Conservation (phyloP, 179 eudicot species). For the Beta corolliflora region DNA sequence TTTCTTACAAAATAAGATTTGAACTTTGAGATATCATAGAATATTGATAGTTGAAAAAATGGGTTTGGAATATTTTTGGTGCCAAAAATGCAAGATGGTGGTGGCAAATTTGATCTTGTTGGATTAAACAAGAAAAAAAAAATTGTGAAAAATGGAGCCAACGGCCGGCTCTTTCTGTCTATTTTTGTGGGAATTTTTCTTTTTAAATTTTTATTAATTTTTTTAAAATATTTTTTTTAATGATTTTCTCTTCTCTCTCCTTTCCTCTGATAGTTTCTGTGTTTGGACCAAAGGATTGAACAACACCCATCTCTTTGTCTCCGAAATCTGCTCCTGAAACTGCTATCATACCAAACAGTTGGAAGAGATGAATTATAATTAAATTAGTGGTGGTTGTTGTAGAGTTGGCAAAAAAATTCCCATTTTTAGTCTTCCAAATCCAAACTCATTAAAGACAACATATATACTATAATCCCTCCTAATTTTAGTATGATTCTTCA, state of each 20-base stretch:
- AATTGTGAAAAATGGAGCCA: slow-evolving; percentile 31
- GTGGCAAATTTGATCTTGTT: slow-evolving; percentile 22
- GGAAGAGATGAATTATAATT: slow-evolving; percentile 35
- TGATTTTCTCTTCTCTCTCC: slow-evolving; percentile 23
- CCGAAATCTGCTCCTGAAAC: slow-evolving; percentile 44
- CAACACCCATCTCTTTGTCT: slow-evolving; percentile 23
- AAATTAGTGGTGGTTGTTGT: slow-evolving; percentile 31
- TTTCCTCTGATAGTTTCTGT: slow-evolving; percentile 30
- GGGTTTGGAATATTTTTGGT: slow-evolving; percentile 30
- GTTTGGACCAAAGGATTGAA: slow-evolving; percentile 35
- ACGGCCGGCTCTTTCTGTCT: slow-evolving; percentile 32
- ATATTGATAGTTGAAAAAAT: slow-evolving; percentile 26
- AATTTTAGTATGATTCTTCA: slow-evolving; percentile 9
- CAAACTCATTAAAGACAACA: neutral
- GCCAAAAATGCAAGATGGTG: slow-evolving; percentile 20
- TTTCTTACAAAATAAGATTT: slow-evolving; percentile 9
- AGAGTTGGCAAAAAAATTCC: slow-evolving; percentile 9
- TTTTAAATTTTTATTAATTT: slow-evolving; percentile 20
- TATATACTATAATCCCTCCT: neutral
- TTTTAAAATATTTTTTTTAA: neutral
- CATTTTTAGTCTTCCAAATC: slow-evolving; percentile 32
- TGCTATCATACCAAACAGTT: slow-evolving; percentile 54
- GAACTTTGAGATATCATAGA: slow-evolving; percentile 29
- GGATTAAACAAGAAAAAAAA: neutral
- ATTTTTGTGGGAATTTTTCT: slow-evolving; percentile 10